Evolutionary conservation across 1,284 basidiomycete genomes (phyloP).

Genomic region (Neonothopanus nambi): DNA sequence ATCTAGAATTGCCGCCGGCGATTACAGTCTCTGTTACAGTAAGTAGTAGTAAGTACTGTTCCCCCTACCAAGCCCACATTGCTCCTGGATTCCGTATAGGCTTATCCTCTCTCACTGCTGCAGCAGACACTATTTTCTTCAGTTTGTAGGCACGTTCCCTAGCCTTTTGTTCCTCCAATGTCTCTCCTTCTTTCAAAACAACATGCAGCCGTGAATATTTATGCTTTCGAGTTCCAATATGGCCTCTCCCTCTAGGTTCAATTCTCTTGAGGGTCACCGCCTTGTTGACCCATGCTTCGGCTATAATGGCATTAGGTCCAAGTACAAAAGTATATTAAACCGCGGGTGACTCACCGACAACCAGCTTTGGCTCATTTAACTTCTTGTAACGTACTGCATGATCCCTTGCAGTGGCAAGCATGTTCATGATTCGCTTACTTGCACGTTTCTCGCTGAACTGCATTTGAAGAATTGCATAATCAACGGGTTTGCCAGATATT

Average conservation of each 20-base stretch:
- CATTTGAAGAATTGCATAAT: conserved; percentile 96
- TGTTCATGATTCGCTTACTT: conserved; percentile 83
- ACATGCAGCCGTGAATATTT: conserved; percentile 80
- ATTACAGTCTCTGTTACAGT: too few relatives aligned
- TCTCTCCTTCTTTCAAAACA: conserved; percentile 83
- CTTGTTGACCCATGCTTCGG: conserved; percentile 93
- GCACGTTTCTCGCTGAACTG: conserved; percentile 92
- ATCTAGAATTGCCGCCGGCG: too few relatives aligned
- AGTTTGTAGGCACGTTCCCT: conserved; percentile 68
- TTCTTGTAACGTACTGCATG: conserved; percentile 83
- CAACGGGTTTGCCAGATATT: conserved; percentile 87
- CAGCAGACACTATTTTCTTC: conserved; percentile 77
- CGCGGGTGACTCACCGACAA: conserved; percentile 74
- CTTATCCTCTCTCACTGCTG: conserved; percentile 75
- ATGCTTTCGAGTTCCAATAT: conserved; percentile 78
- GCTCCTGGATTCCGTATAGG: conserved; percentile 76
- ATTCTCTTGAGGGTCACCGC: conserved; percentile 68
- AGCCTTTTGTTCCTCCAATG: conserved; percentile 66
- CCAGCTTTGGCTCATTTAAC: conserved; percentile 70
- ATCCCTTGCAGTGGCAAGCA: conserved; percentile 85
- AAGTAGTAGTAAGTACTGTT: too few relatives aligned
- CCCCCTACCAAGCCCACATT: conserved; percentile 79
- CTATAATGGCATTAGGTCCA: conserved; percentile 40
- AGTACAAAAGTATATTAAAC: background rate
- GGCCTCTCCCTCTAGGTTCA: conserved; percentile 88